Base-by-base conservation (phyloP, 805 yeast genomes). In the Saccharomycopsis malanga region DNA sequence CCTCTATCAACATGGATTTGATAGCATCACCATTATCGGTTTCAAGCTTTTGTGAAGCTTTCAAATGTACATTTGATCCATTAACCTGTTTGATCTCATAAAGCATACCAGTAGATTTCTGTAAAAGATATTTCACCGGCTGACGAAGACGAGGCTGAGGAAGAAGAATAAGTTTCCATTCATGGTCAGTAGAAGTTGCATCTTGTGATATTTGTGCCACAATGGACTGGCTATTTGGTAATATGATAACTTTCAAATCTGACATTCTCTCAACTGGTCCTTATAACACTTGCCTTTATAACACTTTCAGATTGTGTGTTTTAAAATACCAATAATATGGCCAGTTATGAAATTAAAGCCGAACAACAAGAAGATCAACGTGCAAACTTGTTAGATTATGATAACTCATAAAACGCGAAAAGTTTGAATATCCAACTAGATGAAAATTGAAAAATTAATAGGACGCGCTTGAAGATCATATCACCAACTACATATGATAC, bases 11-110 rank as follows among this genome's bases (percentile, higher is more conserved):
- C 5, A 41, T n/a, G 21, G 36, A 32, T 14, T 30, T 21, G 4
- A 41, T 30, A 17, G 35, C 34, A 20, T 40, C 44, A 3, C 44
- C 44, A 27, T 20, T 15, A 4, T 40, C 30, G 18, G 44, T 40
- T 23, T 40, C 44, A 5, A 40, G 25, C 30, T 15, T 40, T 21
- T 23, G 35, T 22, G 35, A 27, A 17, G 27, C 35, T 27, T 25
- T 23, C 4, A 40, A n/a, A 27, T 40, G 44, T 14, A 23, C 34
- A 23, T 40, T 40, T 22, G 27, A 15, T 14, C 44, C 44, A 4
- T 27, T 27, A n/a, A 40, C 30, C 34, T 24, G 34, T 18, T 40
- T 40, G 23, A 40, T 22, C 15, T 40, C 44, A 17, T 27, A 40
- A 6, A 40, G 34, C 9, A n/a, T 9, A 18, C 18, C 36, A n/a